These are phyloP conservation scores for Ustilago hordei DNA, from an alignment of 1,284 basidiomycete genomes.

Conservation along the genomic window DNA sequence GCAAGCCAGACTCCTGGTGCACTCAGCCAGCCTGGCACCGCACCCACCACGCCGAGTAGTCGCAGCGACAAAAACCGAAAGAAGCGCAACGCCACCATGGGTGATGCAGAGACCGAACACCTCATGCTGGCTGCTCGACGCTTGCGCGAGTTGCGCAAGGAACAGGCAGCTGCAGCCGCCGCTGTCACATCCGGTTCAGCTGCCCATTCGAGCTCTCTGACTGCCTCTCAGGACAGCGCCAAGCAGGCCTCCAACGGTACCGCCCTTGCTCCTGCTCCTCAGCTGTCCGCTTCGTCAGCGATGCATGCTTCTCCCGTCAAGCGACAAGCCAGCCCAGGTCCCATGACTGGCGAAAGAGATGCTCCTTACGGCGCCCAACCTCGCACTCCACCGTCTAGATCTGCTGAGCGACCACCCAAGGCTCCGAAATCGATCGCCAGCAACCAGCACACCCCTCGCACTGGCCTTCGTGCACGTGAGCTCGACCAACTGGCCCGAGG, in stretches of 20 bases:
- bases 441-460: slow-evolving; percentile 43
- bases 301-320: slow-evolving; percentile 45
- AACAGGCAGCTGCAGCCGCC: slow-evolving; percentile 30
- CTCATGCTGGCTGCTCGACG: slow-evolving; percentile 70
- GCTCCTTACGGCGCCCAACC: slow-evolving; percentile 16
- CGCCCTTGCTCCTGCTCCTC: slow-evolving; percentile 39
- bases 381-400: slow-evolving; percentile 36
- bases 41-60: slow-evolving; percentile 48
- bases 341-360: slow-evolving; percentile 38
- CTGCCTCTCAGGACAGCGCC: slow-evolving; percentile 36
- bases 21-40: slow-evolving; percentile 33
- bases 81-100: slow-evolving; percentile 66
- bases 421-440: slow-evolving; percentile 42
- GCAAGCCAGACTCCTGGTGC: slow-evolving; percentile 19
- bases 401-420: slow-evolving; percentile 45
- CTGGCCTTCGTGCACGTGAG: slow-evolving; percentile 39
- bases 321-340: slow-evolving; percentile 49
- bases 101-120: slow-evolving; percentile 71
- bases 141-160: slow-evolving; percentile 58
- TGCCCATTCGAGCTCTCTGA: slow-evolving; percentile 19
- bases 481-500: slow-evolving; percentile 37
- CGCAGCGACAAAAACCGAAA: slow-evolving; percentile 46
- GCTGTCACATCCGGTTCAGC: slow-evolving; percentile 20
- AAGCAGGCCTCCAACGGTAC: neutral
- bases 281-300: slow-evolving; percentile 18